Percentiles rank a stretch among this genome's conserved stretches.
phyloP scores from a whole-genome alignment of 208 protist genomes.

The Trypanosoma mega region DNA sequence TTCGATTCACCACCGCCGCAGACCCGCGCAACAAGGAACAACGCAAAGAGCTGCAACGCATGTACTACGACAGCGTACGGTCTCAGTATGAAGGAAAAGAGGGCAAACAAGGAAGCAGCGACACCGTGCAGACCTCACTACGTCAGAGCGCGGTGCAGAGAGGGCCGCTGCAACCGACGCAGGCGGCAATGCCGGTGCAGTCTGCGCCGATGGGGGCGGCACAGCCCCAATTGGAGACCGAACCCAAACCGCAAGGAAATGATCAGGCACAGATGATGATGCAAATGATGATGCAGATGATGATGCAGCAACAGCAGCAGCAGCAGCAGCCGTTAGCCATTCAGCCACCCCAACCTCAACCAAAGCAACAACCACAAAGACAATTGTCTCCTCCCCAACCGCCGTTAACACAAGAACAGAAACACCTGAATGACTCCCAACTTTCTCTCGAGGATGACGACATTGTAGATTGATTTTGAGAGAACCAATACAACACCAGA shows the following conservation, averaged over 20 bases:
- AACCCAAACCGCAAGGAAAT: background rate
- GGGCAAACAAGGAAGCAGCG: conserved; percentile 29
- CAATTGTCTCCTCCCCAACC: too few relatives aligned
- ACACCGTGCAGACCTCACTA: conserved; percentile 9
- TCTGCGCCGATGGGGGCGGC: background rate
- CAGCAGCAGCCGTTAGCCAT: conserved; percentile 9
- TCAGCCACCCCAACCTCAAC: conserved; percentile 3
- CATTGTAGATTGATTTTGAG: too few relatives aligned
- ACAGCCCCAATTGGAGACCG: background rate
- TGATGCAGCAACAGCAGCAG: conserved; percentile 32
- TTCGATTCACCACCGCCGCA: conserved; percentile 22
- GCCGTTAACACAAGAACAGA: too few relatives aligned
- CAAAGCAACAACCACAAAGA: conserved; percentile 12
- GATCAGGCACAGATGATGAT: conserved; percentile 30
- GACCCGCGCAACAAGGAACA: conserved; percentile 42
- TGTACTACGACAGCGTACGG: conserved; percentile 49
- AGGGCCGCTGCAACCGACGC: background rate
- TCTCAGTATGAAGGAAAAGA: conserved; percentile 27
- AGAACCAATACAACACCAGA: too few relatives aligned
- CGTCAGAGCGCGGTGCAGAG: conserved; percentile 7
- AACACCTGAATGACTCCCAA: too few relatives aligned
- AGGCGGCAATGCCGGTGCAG: background rate
- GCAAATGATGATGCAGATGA: conserved; percentile 35
- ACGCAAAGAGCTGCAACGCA: conserved; percentile 36
- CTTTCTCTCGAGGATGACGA: too few relatives aligned